Evolutionary conservation across 164 flowering plant genomes (phyloP).

Genomic region (Vitis rupestris): DNA sequence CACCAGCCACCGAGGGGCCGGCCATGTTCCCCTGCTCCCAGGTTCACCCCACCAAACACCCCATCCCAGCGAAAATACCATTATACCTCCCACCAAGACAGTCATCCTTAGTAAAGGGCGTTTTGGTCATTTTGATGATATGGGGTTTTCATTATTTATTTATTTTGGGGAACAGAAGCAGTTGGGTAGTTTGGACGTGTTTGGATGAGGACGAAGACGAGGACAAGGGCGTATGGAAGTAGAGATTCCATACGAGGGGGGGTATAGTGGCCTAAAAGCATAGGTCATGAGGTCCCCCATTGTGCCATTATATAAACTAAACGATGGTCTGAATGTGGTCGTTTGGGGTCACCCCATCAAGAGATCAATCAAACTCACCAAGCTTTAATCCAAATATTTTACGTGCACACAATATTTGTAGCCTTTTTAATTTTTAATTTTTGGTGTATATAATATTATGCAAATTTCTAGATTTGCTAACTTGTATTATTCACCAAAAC

Average conservation of each 20-base stretch:
- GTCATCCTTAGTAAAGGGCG: not conserved
- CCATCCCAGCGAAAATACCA: too few species aligned
- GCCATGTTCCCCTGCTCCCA: not conserved
- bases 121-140: not conserved
- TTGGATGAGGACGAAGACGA: not conserved
- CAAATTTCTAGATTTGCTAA: too few species aligned
- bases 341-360: not conserved
- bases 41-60: constrained; percentile 8
- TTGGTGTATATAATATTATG: too few species aligned
- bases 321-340: not conserved
- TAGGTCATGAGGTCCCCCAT: not conserved
- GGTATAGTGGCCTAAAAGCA: not conserved
- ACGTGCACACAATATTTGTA: too few species aligned
- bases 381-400: not conserved
- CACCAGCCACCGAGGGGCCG: constrained; percentile 6
- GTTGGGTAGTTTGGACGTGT: not conserved
- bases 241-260: not conserved
- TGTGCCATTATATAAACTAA: not conserved
- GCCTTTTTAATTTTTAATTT: too few species aligned
- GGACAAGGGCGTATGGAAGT: not conserved
- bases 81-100: not conserved
- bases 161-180: not conserved
- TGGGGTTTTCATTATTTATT: not conserved
- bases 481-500: too few species aligned
- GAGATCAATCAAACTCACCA: not conserved